These are phyloP conservation scores for Cutaneotrichosporon cavernicola DNA, from an alignment of 1,284 basidiomycete species.

Conservation along the genomic window DNA sequence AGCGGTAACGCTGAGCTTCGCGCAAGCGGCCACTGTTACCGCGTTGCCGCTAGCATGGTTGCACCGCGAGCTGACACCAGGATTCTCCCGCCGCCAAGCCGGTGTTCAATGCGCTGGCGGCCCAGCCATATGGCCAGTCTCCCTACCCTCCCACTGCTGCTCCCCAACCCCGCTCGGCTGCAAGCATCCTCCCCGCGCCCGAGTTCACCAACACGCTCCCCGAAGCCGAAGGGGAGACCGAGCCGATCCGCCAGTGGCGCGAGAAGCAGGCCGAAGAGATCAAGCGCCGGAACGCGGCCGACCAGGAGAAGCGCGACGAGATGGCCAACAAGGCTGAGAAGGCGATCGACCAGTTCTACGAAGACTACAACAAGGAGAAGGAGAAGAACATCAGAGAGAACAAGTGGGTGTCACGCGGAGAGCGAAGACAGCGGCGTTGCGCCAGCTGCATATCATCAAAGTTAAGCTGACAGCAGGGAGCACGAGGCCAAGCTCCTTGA, in stretches of 20 bases:
- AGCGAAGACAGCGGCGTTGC: not conserved
- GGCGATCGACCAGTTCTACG: conserved; percentile 94
- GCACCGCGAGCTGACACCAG: conserved; percentile 1
- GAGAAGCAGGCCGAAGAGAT: conserved; percentile 85
- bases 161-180: conserved; percentile 61
- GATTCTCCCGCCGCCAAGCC: conserved; percentile 37
- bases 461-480: conserved; percentile 63
- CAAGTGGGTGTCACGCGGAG: conserved; percentile 65
- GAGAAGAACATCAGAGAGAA: conserved; percentile 91
- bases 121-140: conserved; percentile 50
- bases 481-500: conserved; percentile 79
- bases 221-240: conserved; percentile 72
- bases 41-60: not conserved
- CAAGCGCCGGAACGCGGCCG: conserved; percentile 72
- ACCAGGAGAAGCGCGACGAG: conserved; percentile 76
- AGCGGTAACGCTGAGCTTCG: not conserved
- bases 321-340: conserved; percentile 85
- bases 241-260: conserved; percentile 87
- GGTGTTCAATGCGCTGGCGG: conserved; percentile 47
- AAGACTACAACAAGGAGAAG: conserved; percentile 87
- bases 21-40: not conserved
- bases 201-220: conserved; percentile 51
- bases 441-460: not conserved
- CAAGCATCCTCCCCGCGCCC: conserved; percentile 62
- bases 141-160: conserved; percentile 51